Base-by-base conservation (phyloP, 2,329 filamentous ascomycete species). In the Calonectria naviculata region DNA sequence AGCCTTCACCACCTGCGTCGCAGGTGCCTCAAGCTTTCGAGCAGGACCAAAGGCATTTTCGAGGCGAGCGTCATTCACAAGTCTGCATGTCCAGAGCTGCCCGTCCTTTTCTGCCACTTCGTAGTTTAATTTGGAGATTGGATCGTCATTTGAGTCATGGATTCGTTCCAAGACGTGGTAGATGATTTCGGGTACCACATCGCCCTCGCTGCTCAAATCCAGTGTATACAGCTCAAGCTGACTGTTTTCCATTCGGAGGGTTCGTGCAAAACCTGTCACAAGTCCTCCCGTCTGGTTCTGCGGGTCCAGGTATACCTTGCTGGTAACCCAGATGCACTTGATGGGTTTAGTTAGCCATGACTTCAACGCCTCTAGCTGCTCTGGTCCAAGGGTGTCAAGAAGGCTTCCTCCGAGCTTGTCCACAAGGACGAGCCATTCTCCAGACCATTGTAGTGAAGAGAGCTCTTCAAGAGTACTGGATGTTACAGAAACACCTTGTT, bases 101-200 rank as follows among this genome's bases (percentile, higher is more conserved):
- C 75, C 75, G 2, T 77, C 73, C 19, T 73, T 76, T 60, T 76
- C 75, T 28, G 75, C 75, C 38, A 76, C 72, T 36, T 76, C 75
- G 5, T 77, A 77, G 54, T 76, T 75, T 52, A 76, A 5, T 10
- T 49, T 76, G 10, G 75, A 76, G 19, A 76, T 76, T 8, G 75
- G 73, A 31, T 77, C 75, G 6, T 61, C 64, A 9, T 77, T 73
- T 1, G 75, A 74, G 66, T 74, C 74, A n/a, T 77, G 72, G 0
- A 67, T 63, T 1, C 75, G 65, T 24, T 76, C 75, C 66, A 76
- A 64, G 26, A 68, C 73, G 24, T 73, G 75, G 17, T 70, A 64
- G 44, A 76, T 64, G 58, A 76, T 46, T 17, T 71, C 69, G 34
- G 67, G 36, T 5, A 52, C 21, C 6, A 19, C 54, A 61, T 71